A percentile compares a stretch with the other conserved stretches of the same genome.
Evolutionary conservation across 345 rosid species (phyloP).

Genomic region (Populus euphratica): DNA sequence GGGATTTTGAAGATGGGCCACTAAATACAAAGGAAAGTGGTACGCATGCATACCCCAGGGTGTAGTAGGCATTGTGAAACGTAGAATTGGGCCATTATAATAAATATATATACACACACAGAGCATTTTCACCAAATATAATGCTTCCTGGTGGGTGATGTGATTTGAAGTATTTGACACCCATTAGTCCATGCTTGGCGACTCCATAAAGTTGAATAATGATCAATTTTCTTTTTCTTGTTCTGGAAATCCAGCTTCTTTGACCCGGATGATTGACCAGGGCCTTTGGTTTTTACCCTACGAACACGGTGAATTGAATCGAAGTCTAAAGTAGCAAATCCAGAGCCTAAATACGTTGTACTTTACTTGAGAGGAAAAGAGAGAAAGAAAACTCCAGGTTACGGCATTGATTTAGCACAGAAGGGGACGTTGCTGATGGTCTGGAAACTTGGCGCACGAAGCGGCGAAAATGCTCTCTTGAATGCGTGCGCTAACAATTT

Average conservation of each 20-base stretch:
- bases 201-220: neutral
- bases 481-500: neutral
- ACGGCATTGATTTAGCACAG: neutral
- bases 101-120: no score
- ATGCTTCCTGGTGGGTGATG: neutral
- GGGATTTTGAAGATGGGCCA: neutral
- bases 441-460: neutral
- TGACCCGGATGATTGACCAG: neutral
- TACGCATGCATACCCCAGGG: neutral
- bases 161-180: neutral
- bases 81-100: conserved; percentile 4
- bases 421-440: neutral
- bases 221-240: neutral
- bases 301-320: no score
- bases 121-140: neutral
- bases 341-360: no score
- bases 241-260: neutral
- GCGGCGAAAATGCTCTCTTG: neutral
- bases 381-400: neutral
- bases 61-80: neutral
- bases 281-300: no score
- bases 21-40: neutral
- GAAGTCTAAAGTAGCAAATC: no score
- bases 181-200: neutral
- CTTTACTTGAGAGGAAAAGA: no score